phyloP scores from a whole-genome alignment of 345 rosid genomes.

The Citropsis articulata region DNA sequence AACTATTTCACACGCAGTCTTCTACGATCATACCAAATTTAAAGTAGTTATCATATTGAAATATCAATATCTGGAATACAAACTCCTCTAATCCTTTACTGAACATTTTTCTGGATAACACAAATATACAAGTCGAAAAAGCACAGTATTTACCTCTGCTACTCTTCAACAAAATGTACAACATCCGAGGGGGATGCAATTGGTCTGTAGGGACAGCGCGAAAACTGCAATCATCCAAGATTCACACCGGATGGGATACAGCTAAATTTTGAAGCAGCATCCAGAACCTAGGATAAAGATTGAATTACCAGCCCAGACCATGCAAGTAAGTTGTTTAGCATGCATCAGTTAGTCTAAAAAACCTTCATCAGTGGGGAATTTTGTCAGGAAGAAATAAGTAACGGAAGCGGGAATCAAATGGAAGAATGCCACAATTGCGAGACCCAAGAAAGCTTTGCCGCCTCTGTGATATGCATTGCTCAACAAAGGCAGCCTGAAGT shows the following conservation, averaged over 20 bases:
- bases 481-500: slow-evolving; percentile 68
- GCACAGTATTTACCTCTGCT: background rate
- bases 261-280: background rate
- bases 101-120: background rate
- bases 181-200: slow-evolving; percentile 6
- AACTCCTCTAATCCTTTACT: background rate
- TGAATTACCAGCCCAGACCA: background rate
- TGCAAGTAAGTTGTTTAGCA: background rate
- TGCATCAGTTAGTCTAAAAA: background rate
- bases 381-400: slow-evolving; percentile 66
- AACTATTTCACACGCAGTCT: no score
- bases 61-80: background rate
- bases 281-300: no score
- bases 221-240: slow-evolving; percentile 10
- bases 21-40: background rate
- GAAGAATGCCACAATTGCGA: slow-evolving; percentile 69
- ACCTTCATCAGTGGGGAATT: slow-evolving; percentile 17
- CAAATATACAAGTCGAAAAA: background rate
- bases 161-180: slow-evolving; percentile 13
- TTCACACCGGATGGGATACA: background rate
- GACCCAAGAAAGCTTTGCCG: slow-evolving; percentile 66
- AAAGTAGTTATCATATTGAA: background rate
- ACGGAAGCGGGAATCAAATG: slow-evolving; percentile 80
- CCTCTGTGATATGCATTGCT: slow-evolving; percentile 71
- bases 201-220: background rate